Evolutionary conservation across 176 grass and related monocot species (phyloP).

Genomic region (Carex cristatella): DNA sequence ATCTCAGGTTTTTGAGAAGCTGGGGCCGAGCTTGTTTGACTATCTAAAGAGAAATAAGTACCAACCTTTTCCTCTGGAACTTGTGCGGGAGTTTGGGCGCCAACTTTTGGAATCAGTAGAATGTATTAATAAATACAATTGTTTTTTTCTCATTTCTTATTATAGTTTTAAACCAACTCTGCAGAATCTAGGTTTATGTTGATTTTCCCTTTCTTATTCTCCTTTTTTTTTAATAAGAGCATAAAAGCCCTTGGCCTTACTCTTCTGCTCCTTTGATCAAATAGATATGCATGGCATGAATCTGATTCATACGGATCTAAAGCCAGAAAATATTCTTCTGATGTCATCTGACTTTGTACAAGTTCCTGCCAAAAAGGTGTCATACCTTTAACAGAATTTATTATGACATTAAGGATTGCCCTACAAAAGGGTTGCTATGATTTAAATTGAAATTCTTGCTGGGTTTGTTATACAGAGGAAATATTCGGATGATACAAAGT

Average conservation of each 20-base stretch:
- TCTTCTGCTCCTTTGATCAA: constrained; percentile 41
- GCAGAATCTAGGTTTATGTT: constrained; percentile 34
- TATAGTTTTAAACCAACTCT: constrained; percentile 46
- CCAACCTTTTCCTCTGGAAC: constrained; percentile 96
- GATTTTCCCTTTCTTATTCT: background rate
- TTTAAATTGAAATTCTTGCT: constrained; percentile 24
- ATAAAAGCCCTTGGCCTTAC: constrained; percentile 30
- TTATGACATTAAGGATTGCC: constrained; percentile 28
- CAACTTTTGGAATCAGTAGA: constrained; percentile 99
- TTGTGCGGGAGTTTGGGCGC: constrained; percentile 98
- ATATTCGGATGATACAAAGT: constrained; percentile 62
- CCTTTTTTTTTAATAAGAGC: background rate
- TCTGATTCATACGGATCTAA: constrained; percentile 99
- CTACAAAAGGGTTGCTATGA: background rate
- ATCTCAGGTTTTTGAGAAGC: constrained; percentile 99
- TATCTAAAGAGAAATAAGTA: constrained; percentile 99
- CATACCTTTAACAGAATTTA: constrained; percentile 27
- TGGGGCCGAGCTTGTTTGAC: constrained; percentile 99
- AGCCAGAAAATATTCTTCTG: constrained; percentile 99
- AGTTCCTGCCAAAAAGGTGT: constrained; percentile 75
- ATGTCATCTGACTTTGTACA: constrained; percentile 84
- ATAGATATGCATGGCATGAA: constrained; percentile 93
- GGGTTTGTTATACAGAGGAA: constrained; percentile 68
- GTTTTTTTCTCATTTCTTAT: constrained; percentile 12
- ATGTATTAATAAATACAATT: constrained; percentile 61